These are phyloP conservation scores for Neurospora sp. DNA, from an alignment of 495 filamentous ascomycete genomes.

Conservation along the genomic window DNA sequence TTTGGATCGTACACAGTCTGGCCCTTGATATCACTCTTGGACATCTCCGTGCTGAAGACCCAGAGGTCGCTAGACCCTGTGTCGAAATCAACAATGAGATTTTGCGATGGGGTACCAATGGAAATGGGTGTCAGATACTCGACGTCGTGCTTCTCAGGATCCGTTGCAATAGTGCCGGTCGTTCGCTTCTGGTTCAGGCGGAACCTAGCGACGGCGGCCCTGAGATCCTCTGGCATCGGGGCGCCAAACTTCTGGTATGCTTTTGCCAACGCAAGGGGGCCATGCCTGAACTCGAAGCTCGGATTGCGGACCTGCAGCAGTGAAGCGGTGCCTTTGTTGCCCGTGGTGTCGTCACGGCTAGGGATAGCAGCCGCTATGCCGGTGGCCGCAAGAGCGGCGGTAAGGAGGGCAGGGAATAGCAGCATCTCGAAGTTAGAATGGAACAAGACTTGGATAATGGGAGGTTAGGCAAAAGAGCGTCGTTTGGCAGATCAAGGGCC, in stretches of 20 bases:
- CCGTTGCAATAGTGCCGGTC: slow-evolving; percentile 34
- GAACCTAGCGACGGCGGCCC: background rate
- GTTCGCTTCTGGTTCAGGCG: slow-evolving; percentile 1
- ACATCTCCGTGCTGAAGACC: slow-evolving; percentile 28
- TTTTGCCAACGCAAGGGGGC: slow-evolving; percentile 42
- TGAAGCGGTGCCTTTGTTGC: slow-evolving; percentile 21
- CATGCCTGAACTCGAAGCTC: slow-evolving; percentile 30
- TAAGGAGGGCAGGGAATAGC: slow-evolving; percentile 6
- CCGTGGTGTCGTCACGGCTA: slow-evolving; percentile 9
- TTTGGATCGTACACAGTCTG: slow-evolving; percentile 53
- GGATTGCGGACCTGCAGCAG: slow-evolving; percentile 43
- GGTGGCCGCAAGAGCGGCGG: slow-evolving; percentile 30
- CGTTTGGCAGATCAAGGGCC: background rate
- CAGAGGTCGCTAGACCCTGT: slow-evolving; percentile 70
- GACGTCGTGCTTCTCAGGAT: slow-evolving; percentile 46
- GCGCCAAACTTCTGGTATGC: slow-evolving; percentile 50
- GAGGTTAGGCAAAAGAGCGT: background rate
- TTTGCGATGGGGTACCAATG: slow-evolving; percentile 48
- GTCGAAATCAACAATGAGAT: slow-evolving; percentile 60
- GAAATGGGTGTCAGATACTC: slow-evolving; percentile 60
- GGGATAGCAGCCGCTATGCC: slow-evolving; percentile 25
- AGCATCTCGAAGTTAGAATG: slow-evolving; percentile 1
- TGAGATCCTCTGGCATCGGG: slow-evolving; percentile 18
- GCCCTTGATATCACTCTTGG: slow-evolving; percentile 21
- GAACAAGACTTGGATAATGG: background rate